A percentile compares a stretch with the other conserved stretches of the same genome.
Evolutionary conservation across 495 filamentous ascomycete species (phyloP).

Genomic region (Talaromyces trachyspermus): DNA sequence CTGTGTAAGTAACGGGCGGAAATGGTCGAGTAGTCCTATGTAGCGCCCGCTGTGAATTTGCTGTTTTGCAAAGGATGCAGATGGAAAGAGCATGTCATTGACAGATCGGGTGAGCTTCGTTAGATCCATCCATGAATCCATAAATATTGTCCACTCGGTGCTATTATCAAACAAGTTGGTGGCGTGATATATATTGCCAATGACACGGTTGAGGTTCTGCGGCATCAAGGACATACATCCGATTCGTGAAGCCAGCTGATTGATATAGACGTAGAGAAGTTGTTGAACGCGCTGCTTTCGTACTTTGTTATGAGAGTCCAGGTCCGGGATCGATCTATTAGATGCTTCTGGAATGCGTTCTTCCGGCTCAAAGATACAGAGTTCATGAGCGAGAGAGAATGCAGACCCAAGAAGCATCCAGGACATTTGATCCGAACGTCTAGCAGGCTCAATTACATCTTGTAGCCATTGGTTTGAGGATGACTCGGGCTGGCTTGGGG

Average conservation of each 20-base stretch:
- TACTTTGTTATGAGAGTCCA: slow-evolving; percentile 30
- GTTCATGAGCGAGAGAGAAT: slow-evolving; percentile 43
- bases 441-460: slow-evolving; percentile 45
- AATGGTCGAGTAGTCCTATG: slow-evolving; percentile 45
- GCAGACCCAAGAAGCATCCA: slow-evolving; percentile 49
- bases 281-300: slow-evolving; percentile 38
- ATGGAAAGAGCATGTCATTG: slow-evolving; percentile 47
- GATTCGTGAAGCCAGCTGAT: slow-evolving; percentile 46
- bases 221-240: slow-evolving; percentile 47
- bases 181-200: slow-evolving; percentile 14
- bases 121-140: slow-evolving; percentile 47
- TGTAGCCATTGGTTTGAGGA: slow-evolving; percentile 35
- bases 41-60: slow-evolving; percentile 47
- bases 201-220: slow-evolving; percentile 39
- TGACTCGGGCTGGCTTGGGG: slow-evolving; percentile 3
- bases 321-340: slow-evolving; percentile 22
- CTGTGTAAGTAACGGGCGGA: slow-evolving; percentile 40
- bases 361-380: slow-evolving; percentile 43
- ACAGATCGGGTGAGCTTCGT: slow-evolving; percentile 47
- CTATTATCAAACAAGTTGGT: slow-evolving; percentile 2
- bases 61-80: slow-evolving; percentile 42
- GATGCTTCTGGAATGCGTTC: slow-evolving; percentile 16
- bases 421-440: slow-evolving; percentile 49
- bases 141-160: slow-evolving; percentile 34
- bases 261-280: slow-evolving; percentile 46